Conservation (phyloP, 139 green algal genomes). For the Chlamydomonas sphaeroides region DNA sequence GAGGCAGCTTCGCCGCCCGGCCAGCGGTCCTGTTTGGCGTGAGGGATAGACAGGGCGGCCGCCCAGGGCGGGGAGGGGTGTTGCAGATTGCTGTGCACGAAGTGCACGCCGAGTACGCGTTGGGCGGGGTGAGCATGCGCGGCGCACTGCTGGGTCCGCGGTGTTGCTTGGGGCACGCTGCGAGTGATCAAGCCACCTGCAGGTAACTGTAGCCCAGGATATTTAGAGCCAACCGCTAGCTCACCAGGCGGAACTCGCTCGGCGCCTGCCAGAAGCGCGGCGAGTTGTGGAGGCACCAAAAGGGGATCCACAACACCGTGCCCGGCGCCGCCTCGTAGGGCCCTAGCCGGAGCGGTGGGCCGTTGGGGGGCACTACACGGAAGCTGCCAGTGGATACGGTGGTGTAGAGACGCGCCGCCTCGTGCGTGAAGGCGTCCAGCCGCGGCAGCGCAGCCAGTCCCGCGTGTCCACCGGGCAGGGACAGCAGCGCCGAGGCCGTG, state of each 20-base stretch:
- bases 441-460: slow-evolving; percentile 1
- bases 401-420: slow-evolving; percentile 14
- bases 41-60: too few species aligned
- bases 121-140: too few species aligned
- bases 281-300: not conserved
- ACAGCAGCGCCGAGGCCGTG: not conserved
- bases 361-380: not conserved
- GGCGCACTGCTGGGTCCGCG: too few species aligned
- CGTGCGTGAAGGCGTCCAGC: slow-evolving; percentile 2
- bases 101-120: too few species aligned
- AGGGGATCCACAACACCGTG: not conserved
- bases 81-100: too few species aligned
- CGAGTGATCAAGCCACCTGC: too few species aligned
- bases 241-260: slow-evolving; percentile 1
- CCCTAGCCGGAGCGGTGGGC: not conserved
- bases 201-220: too few species aligned
- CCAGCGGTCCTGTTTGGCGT: too few species aligned
- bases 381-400: not conserved
- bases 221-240: too few species aligned
- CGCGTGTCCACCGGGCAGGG: not conserved
- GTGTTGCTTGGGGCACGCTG: too few species aligned
- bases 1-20: too few species aligned
- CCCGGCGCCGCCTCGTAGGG: not conserved
- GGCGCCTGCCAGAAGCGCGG: slow-evolving; percentile 2
- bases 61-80: too few species aligned